Base-by-base conservation (phyloP, 2,329 filamentous ascomycete species). In the Thermothelomyces thermophilus region DNA sequence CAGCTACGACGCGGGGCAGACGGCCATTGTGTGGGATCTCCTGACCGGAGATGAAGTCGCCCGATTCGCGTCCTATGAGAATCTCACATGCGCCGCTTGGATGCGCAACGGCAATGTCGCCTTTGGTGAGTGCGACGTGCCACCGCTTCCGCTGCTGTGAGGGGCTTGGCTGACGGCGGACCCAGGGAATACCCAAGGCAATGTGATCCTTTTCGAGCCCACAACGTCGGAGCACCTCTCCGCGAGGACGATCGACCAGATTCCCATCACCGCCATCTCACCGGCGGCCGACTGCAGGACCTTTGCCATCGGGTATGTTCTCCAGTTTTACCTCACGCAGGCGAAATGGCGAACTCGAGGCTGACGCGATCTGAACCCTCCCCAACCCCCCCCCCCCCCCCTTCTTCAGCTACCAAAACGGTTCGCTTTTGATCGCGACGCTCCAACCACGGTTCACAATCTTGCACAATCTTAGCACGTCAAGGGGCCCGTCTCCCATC, bases 101-200 rank as follows among this genome's bases (percentile, higher is more conserved):
- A 96, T 98, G 90, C 80, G 85, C 39, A 96, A 96, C 70, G 93
- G 93, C 48, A 95, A 95, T 70, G 84, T 98, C 58, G 91, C 89
- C 33, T 97, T 97, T 73, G 93, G 91, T 96, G 75, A 68, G 83
- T 63, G 48, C 41, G 16, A 45, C 35, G 34, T 44, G 48, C n/a
- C 40, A 33, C 36, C 17, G 31, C 48, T 46, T 52, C 37, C 33
- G 13, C 34, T 46, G 53, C 13, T 28, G 49, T 57, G 50, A 58
- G 48, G 31, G 5, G 22, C 34, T 49, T 50, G 20, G 41, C 54
- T 60, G 45, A 63, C 58, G 61, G 58, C 24, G 60, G 43, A 61
- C 50, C 5, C 35, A 97, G 91, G 93, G 50, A 96, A 96, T 64
- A 79, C 83, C 7, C 88, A 95, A 67, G 93, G 93, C 59, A 93